Evolutionary conservation across 129 eudicot species (phyloP).

Genomic region (Artemisia tridentata): DNA sequence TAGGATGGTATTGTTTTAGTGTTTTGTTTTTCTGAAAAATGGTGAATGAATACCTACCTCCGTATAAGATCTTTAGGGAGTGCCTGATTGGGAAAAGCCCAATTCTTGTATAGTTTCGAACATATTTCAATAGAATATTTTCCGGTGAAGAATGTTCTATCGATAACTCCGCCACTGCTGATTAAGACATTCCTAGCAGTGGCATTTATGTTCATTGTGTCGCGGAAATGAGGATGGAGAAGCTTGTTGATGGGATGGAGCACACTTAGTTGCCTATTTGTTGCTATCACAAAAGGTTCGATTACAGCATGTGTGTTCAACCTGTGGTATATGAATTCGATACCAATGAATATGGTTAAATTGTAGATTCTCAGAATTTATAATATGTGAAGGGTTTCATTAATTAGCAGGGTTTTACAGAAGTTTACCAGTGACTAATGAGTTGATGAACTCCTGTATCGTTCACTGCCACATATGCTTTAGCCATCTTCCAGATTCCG

Average conservation of each 20-base stretch:
- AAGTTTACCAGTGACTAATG: constrained; percentile 39
- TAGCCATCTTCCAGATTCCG: constrained; percentile 58
- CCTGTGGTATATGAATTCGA: constrained; percentile 28
- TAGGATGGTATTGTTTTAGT: neutral
- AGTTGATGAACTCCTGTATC: constrained; percentile 59
- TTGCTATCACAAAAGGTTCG: constrained; percentile 52
- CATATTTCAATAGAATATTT: constrained; percentile 44
- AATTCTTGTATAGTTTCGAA: constrained; percentile 27
- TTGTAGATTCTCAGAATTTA: neutral
- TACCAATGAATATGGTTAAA: neutral
- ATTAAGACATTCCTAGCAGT: constrained; percentile 36
- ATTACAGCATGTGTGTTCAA: constrained; percentile 51
- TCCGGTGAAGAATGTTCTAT: constrained; percentile 35
- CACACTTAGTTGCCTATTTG: constrained; percentile 56
- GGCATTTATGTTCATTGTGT: constrained; percentile 53
- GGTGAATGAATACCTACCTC: constrained; percentile 28
- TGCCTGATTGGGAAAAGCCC: constrained; percentile 48
- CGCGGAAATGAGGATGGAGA: constrained; percentile 50
- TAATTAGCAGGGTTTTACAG: neutral
- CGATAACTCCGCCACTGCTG: constrained; percentile 44
- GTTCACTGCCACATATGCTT: constrained; percentile 45
- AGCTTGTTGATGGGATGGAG: constrained; percentile 56
- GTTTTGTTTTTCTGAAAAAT: neutral
- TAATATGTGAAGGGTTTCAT: neutral
- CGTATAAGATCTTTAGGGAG: constrained; percentile 58